A percentile compares a stretch with the other conserved stretches of the same genome.
Evolutionary conservation across 2,329 filamentous ascomycete genomes (phyloP).

Genomic region (Eurotiales sp.): DNA sequence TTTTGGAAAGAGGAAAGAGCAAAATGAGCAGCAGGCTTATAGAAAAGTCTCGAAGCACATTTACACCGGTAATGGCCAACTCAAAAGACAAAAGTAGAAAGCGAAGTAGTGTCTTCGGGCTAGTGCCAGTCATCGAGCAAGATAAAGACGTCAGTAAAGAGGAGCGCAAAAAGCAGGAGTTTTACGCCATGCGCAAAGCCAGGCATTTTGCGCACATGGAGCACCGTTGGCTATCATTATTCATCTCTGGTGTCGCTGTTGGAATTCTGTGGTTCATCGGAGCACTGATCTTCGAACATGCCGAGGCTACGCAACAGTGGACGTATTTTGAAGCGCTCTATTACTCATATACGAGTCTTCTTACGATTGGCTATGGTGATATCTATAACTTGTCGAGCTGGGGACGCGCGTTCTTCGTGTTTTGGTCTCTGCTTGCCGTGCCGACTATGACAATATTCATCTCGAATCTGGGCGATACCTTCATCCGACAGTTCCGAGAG

Average conservation of each 20-base stretch:
- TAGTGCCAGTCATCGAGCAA: conserved; percentile 10
- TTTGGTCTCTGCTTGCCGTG: conserved; percentile 39
- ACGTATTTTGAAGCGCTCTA: conserved; percentile 37
- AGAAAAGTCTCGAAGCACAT: conserved; percentile 29
- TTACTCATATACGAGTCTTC: conserved; percentile 35
- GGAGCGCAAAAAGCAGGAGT: conserved; percentile 31
- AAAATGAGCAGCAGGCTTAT: conserved; percentile 33
- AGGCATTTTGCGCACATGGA: conserved; percentile 39
- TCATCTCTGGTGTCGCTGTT: conserved; percentile 35
- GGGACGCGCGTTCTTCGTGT: conserved; percentile 37
- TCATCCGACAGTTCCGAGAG: conserved; percentile 52
- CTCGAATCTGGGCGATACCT: conserved; percentile 35
- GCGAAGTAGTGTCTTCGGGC: conserved; percentile 3
- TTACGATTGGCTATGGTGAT: conserved; percentile 41
- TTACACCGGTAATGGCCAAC: conserved; percentile 24
- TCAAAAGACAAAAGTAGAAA: conserved; percentile 16
- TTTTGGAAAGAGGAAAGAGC: conserved; percentile 36
- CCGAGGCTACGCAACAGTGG: conserved; percentile 30
- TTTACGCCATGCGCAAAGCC: conserved; percentile 46
- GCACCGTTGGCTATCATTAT: conserved; percentile 40
- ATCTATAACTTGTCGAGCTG: conserved; percentile 30
- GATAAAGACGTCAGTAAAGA: conserved; percentile 14
- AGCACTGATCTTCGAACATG: conserved; percentile 33
- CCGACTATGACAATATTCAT: conserved; percentile 40
- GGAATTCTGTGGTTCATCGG: conserved; percentile 43